Base-by-base conservation (phyloP, 1,284 basidiomycete species). In the Lignosus rhinocerotis region DNA sequence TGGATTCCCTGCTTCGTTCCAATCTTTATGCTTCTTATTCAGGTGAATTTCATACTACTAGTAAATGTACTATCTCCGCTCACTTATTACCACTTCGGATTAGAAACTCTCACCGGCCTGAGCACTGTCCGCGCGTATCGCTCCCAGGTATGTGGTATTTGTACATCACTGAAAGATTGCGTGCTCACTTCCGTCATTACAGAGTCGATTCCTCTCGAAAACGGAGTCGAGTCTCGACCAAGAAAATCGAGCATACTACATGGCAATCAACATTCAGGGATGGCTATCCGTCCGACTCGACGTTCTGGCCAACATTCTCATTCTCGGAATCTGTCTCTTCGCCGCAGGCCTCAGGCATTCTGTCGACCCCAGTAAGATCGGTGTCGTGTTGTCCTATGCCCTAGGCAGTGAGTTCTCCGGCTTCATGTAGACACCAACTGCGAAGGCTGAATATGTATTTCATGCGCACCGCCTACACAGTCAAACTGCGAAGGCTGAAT, bases 191-290 rank as follows among this genome's bases (percentile, higher is more conserved):
- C 16, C 10, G 33, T 14, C 6, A 9, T 30, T 17, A 16, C 53
- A 73, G 71, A 56, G 61, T 17, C 75, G 80, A 10, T 85, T 88
- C 73, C 68, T 82, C 55, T 66, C 67, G 34, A 73, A 67, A 33
- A 75, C 76, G 41, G 79, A 83, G 46, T 75, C 80, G 53, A 76
- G 81, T 25, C 69, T 87, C 61, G 85, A 88, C 66, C 69, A 81
- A 53, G 83, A 88, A 70, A 87, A 87, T 69, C 76, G 88, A 44
- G 92, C 92, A 0, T 93, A 93, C 71, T 88, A 86, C 67, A 84
- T 94, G 77, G 92, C 88, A 0, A 81, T 89, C 33, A 76, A 82
- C 4, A 87, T 82, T 47, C 86, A 88, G 67, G 74, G 82, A 52
- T 88, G 84, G 84, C 72, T 87, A 2, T 76, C 77, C n/a, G 67